phyloP scores from a whole-genome alignment of 352 stramenopile species.

The Phytophthora idaei region DNA sequence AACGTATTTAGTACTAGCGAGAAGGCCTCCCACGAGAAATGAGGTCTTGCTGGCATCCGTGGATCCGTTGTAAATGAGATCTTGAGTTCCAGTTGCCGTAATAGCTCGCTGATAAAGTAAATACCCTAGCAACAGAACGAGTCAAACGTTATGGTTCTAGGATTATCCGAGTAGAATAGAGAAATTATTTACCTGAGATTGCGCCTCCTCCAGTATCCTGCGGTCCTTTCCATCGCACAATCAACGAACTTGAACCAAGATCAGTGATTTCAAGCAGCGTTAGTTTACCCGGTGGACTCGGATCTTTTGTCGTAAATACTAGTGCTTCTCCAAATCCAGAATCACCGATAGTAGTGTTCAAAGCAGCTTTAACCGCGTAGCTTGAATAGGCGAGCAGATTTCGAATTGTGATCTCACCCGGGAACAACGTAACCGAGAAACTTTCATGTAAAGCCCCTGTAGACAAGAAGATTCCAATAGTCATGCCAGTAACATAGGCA shows the following conservation, averaged over 20 bases:
- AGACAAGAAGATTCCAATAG: slow-evolving; percentile 17
- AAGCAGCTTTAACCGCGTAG: slow-evolving; percentile 35
- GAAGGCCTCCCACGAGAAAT: slow-evolving; percentile 23
- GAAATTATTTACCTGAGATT: slow-evolving; percentile 34
- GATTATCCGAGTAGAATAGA: neutral
- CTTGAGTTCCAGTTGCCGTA: neutral
- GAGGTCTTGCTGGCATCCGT: slow-evolving; percentile 16
- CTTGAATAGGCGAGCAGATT: slow-evolving; percentile 34
- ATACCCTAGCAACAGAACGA: slow-evolving; percentile 31
- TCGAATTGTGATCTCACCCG: slow-evolving; percentile 13
- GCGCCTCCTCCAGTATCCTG: slow-evolving; percentile 45
- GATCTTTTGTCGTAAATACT: slow-evolving; percentile 28
- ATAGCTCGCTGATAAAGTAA: slow-evolving; percentile 23
- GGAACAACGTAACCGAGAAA: slow-evolving; percentile 8
- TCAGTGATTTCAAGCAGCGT: slow-evolving; percentile 15
- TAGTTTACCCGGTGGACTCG: slow-evolving; percentile 25
- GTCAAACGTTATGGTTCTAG: neutral
- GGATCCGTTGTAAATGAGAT: slow-evolving; percentile 34
- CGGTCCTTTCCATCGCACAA: slow-evolving; percentile 41
- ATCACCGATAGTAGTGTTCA: slow-evolving; percentile 18
- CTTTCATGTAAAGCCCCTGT: slow-evolving; percentile 4
- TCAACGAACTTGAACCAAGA: slow-evolving; percentile 32
- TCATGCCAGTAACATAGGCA: slow-evolving; percentile 12
- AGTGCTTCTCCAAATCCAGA: slow-evolving; percentile 26
- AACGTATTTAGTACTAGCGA: slow-evolving; percentile 37